Base-by-base conservation (phyloP, 2,329 filamentous ascomycete species). In the Microdochium bolleyi region DNA sequence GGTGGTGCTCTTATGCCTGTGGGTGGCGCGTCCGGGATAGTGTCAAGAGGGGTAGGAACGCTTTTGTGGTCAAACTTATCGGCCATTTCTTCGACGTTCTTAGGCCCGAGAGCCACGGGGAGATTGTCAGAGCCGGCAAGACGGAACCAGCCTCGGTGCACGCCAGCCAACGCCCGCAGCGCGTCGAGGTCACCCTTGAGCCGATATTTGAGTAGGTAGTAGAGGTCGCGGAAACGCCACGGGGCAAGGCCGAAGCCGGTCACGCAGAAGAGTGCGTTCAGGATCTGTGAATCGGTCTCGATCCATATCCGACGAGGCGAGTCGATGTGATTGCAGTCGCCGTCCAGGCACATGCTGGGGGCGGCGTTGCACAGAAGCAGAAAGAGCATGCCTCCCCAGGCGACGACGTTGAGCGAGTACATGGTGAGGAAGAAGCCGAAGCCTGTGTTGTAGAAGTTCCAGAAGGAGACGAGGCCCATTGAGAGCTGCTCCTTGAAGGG, bases 331-430 rank as follows among this genome's bases (percentile, higher is more conserved):
- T 88, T 78, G 71, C 88, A 92, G 34, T 73, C 73, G 0, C 79
- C 84, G 59, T 76, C 72, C 55, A 53, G 66, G 73, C 89, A 90
- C 87, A 90, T 90, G 55, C 82, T 82, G 7, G 85, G 84, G 2
- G 82, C 74, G 53, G 79, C 89, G 61, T 90, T 89, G 73, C 85
- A 87, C 24, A 95, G 81, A 2, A 96, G 75, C 19, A 95, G 73
- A 70, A 95, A 95, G 32, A 95, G 77, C 90, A 95, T 95, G 54
- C 87, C 89, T 51, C 90, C 90, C 90, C 90, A 95, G 0, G 88
- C 91, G 10, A 95, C 82, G 21, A 95, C 80, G 57, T 92, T 92
- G 53, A 94, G 77, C 13, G 86, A 83, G 67, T 95, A 95, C 5
- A 95, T 67, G 2, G 84, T 87, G 41, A 92, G 80, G 52, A 89